phyloP scores from a whole-genome alignment of 352 stramenopile genomes.

The Blastocystis hominis region DNA sequence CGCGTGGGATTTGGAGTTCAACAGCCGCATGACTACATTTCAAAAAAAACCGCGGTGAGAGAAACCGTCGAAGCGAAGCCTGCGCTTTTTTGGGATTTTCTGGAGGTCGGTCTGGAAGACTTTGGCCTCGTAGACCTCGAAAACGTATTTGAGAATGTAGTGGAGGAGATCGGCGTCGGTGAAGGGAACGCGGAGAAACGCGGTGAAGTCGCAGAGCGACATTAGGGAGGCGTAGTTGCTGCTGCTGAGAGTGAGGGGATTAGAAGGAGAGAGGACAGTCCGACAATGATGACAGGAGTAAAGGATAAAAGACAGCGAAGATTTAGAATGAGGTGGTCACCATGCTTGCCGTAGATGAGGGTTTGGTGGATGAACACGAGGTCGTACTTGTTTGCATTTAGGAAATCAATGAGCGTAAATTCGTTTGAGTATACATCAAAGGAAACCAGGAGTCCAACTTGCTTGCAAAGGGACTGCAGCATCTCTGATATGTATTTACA shows the following conservation, averaged over 20 bases:
- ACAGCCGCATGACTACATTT: not conserved
- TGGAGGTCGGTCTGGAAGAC: not conserved
- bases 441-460: constrained; percentile 11
- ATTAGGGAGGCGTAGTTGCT: constrained; percentile 35
- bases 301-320: constrained; percentile 37
- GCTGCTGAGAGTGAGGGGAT: not conserved
- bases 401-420: not conserved
- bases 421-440: constrained; percentile 24
- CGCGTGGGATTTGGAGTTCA: not conserved
- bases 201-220: constrained; percentile 50
- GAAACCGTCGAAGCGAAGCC: constrained; percentile 19
- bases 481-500: constrained; percentile 10
- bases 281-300: constrained; percentile 31
- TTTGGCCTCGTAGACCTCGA: constrained; percentile 10
- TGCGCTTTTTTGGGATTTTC: constrained; percentile 5
- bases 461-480: constrained; percentile 13
- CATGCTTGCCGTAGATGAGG: not conserved
- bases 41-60: not conserved
- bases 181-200: constrained; percentile 41
- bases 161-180: constrained; percentile 19
- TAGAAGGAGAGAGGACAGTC: not conserved
- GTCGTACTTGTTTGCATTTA: constrained; percentile 30
- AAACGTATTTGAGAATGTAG: constrained; percentile 48
- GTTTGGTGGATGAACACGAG: constrained; percentile 50
- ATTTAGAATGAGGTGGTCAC: constrained; percentile 22